Evolutionary conservation across 495 filamentous ascomycete genomes (phyloP).

Genomic region (Lentithecium fluviatile): DNA sequence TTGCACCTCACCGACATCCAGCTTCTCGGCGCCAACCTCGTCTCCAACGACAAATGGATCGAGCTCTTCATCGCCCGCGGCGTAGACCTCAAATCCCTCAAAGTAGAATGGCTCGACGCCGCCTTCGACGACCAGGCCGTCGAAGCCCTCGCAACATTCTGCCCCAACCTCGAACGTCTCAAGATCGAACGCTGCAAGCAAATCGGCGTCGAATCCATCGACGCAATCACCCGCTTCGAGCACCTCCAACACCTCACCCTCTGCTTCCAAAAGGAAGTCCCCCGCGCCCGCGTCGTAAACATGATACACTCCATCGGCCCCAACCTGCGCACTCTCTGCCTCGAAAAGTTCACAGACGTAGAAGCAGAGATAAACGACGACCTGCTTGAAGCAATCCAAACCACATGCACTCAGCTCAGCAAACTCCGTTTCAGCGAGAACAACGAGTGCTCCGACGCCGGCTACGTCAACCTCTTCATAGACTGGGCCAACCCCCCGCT

Average conservation of each 20-base stretch:
- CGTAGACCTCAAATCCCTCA: conserved; percentile 60
- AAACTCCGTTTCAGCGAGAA: conserved; percentile 80
- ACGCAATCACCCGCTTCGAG: conserved; percentile 55
- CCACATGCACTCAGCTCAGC: conserved; percentile 60
- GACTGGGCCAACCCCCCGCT: conserved; percentile 72
- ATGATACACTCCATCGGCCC: conserved; percentile 59
- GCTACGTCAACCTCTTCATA: conserved; percentile 66
- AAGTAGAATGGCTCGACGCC: conserved; percentile 66
- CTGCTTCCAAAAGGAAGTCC: conserved; percentile 55
- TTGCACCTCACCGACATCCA: conserved; percentile 61
- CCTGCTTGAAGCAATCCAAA: conserved; percentile 59
- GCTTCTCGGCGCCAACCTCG: conserved; percentile 75
- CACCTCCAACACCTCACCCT: conserved; percentile 72
- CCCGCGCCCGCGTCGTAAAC: conserved; percentile 57
- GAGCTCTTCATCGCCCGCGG: conserved; percentile 63
- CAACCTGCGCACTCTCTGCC: conserved; percentile 67
- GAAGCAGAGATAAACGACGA: conserved; percentile 37
- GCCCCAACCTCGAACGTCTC: conserved; percentile 64
- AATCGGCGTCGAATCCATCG: conserved; percentile 49
- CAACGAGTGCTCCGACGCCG: conserved; percentile 69
- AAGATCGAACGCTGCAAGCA: conserved; percentile 66
- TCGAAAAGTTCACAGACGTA: conserved; percentile 53
- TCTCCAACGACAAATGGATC: conserved; percentile 69
- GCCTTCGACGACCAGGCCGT: conserved; percentile 70
- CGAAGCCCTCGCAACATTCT: conserved; percentile 55